Percentiles rank a stretch among this genome's conserved stretches.
Evolutionary conservation across 805 yeast genomes (phyloP).

Genomic region (Blastobotrys mokoenaii): DNA sequence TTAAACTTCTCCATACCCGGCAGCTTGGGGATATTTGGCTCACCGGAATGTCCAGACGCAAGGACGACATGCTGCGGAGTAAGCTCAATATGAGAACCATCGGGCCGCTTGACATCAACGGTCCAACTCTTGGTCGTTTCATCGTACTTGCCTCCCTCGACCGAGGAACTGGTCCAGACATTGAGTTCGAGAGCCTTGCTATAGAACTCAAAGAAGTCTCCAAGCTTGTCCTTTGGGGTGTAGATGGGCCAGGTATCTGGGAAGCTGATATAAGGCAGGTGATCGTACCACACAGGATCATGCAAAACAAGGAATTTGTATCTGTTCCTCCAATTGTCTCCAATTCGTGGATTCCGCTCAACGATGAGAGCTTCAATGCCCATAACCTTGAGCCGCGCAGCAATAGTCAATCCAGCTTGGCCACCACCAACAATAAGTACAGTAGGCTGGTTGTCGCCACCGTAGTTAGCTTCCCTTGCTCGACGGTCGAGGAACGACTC

Average conservation of each 20-base stretch:
- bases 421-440: slow-evolving; percentile 42
- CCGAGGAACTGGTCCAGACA: slow-evolving; percentile 30
- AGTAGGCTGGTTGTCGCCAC: slow-evolving; percentile 27
- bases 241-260: slow-evolving; percentile 37
- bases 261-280: slow-evolving; percentile 34
- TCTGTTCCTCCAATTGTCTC: slow-evolving; percentile 42
- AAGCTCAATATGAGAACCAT: slow-evolving; percentile 7
- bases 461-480: slow-evolving; percentile 4
- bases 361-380: slow-evolving; percentile 36
- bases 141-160: slow-evolving; percentile 20
- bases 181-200: slow-evolving; percentile 35
- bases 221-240: slow-evolving; percentile 40
- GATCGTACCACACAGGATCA: slow-evolving; percentile 39
- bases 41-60: slow-evolving; percentile 40
- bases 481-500: slow-evolving; percentile 2
- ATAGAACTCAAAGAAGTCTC: slow-evolving; percentile 36
- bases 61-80: slow-evolving; percentile 31
- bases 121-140: slow-evolving; percentile 30
- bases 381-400: slow-evolving; percentile 35
- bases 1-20: slow-evolving; percentile 32
- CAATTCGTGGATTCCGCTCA: slow-evolving; percentile 32
- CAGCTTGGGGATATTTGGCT: slow-evolving; percentile 28
- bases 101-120: slow-evolving; percentile 26
- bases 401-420: slow-evolving; percentile 37
- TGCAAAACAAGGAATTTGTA: slow-evolving; percentile 38